These are phyloP conservation scores for Schizosaccharomyces octosporus DNA, from an alignment of 805 yeast genomes.

Conservation along the genomic window DNA sequence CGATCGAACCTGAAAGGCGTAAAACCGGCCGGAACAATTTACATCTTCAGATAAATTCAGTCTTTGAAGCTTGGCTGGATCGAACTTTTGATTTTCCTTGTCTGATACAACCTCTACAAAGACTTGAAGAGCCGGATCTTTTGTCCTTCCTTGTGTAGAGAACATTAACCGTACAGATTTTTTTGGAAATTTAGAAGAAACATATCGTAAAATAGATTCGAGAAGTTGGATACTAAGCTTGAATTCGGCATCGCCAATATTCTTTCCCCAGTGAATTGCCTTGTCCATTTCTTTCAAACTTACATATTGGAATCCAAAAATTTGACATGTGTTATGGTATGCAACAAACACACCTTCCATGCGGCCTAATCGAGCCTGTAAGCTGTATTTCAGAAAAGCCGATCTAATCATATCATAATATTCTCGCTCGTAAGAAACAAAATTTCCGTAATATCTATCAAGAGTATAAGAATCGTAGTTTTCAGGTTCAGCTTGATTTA, in stretches of 20 bases:
- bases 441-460: slow-evolving; percentile 31
- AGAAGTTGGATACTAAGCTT: slow-evolving; percentile 31
- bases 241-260: slow-evolving; percentile 49
- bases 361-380: slow-evolving; percentile 83
- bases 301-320: slow-evolving; percentile 78
- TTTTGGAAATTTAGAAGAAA: slow-evolving; percentile 15
- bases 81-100: neutral
- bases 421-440: slow-evolving; percentile 68
- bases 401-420: slow-evolving; percentile 48
- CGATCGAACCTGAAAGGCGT: neutral
- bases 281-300: slow-evolving; percentile 51
- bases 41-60: neutral
- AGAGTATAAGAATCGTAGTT: slow-evolving; percentile 43
- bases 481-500: slow-evolving; percentile 42
- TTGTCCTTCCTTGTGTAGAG: slow-evolving; percentile 13
- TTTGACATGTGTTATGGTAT: slow-evolving; percentile 53
- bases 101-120: neutral
- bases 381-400: slow-evolving; percentile 56
- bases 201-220: slow-evolving; percentile 19
- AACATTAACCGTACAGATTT: slow-evolving; percentile 18
- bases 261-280: slow-evolving; percentile 23
- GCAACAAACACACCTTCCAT: slow-evolving; percentile 94
- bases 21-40: neutral
- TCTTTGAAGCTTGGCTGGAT: neutral
- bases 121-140: neutral